Percentiles rank a stretch among this genome's conserved stretches.
Conservation (phyloP, 345 rosid species). For the Ricinus communis region DNA sequence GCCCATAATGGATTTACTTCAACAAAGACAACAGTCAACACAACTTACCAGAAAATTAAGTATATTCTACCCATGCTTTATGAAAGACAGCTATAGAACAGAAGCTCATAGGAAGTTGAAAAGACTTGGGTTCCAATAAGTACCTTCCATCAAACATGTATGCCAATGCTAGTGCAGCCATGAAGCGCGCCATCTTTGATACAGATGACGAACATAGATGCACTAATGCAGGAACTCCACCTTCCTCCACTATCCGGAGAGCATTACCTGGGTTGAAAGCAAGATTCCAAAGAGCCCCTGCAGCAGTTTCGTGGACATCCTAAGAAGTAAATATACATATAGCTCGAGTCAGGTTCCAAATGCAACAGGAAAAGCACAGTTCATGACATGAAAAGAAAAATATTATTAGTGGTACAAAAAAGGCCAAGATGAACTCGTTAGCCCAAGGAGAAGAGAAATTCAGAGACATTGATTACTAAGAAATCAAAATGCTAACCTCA, state of each 20-base stretch:
- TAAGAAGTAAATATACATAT: constrained; percentile 14
- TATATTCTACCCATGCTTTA: background rate
- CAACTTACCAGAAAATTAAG: too few relatives aligned
- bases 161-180: constrained; percentile 46
- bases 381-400: background rate
- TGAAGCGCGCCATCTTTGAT: constrained; percentile 48
- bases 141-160: constrained; percentile 48
- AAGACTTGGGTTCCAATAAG: background rate
- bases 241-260: constrained; percentile 41
- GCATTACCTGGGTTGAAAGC: constrained; percentile 44
- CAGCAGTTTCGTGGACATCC: constrained; percentile 56
- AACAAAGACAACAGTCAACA: background rate
- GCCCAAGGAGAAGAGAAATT: background rate
- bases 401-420: background rate
- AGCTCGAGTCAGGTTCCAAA: background rate
- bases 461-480: background rate
- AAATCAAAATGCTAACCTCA: constrained; percentile 41
- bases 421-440: background rate
- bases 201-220: constrained; percentile 39
- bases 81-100: background rate
- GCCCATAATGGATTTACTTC: background rate
- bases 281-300: constrained; percentile 53
- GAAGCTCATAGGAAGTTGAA: background rate
- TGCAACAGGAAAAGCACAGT: background rate
- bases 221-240: constrained; percentile 41